phyloP scores from a whole-genome alignment of 1,139 yeast genomes.

The Yamadazyma atlantica region DNA sequence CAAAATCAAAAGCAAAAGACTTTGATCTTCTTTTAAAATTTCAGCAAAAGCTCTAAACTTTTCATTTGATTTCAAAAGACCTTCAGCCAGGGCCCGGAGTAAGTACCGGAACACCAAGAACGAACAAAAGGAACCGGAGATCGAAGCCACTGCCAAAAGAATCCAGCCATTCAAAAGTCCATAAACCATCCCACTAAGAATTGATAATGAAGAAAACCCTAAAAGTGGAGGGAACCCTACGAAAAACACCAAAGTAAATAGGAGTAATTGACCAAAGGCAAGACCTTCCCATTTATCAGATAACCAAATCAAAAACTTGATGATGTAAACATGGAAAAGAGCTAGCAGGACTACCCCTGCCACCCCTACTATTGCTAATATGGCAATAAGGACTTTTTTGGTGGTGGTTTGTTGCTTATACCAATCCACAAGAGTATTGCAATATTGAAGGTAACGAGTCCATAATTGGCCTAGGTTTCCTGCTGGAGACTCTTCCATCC shows the following conservation, averaged over 20 bases:
- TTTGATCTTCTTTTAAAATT: slow-evolving; percentile 62
- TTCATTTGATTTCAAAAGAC: slow-evolving; percentile 51
- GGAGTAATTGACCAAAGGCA: slow-evolving; percentile 51
- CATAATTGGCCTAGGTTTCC: neutral
- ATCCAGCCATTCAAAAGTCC: slow-evolving; percentile 85
- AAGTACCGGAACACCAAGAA: slow-evolving; percentile 67
- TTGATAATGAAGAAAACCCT: slow-evolving; percentile 73
- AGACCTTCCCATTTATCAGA: slow-evolving; percentile 48
- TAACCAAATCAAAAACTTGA: slow-evolving; percentile 42
- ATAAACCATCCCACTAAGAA: slow-evolving; percentile 77
- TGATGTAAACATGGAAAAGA: slow-evolving; percentile 43
- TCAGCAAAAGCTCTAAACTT: slow-evolving; percentile 75
- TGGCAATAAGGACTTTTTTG: slow-evolving; percentile 15
- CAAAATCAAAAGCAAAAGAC: slow-evolving; percentile 65
- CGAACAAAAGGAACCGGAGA: slow-evolving; percentile 71
- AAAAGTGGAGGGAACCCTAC: slow-evolving; percentile 82
- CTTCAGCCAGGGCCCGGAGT: slow-evolving; percentile 55
- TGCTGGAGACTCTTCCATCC: neutral
- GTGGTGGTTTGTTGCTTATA: slow-evolving; percentile 18
- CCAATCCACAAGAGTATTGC: slow-evolving; percentile 16
- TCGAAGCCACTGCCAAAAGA: slow-evolving; percentile 65
- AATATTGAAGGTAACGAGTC: neutral
- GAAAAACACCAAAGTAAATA: slow-evolving; percentile 46
- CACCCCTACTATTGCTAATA: slow-evolving; percentile 16
- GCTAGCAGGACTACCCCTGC: slow-evolving; percentile 28